Evolutionary conservation across 805 yeast genomes (phyloP).

Genomic region (Candida stauntonica): DNA sequence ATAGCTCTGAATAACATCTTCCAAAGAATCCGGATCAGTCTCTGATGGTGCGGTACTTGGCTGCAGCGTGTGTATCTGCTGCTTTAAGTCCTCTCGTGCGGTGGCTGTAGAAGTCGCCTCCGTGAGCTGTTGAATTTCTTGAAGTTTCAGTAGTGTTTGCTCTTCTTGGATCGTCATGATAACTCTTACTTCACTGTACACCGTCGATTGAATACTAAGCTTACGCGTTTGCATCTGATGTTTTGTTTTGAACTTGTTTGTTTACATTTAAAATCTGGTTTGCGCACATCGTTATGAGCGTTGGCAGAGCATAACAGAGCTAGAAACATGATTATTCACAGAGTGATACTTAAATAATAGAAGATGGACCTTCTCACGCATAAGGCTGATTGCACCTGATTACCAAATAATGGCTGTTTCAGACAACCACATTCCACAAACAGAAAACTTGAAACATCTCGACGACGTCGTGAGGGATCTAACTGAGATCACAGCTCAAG

Average conservation of each 20-base stretch:
- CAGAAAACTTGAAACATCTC: constrained; percentile 23
- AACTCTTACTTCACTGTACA: constrained; percentile 4
- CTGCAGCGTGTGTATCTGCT: constrained; percentile 10
- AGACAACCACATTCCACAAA: constrained; percentile 22
- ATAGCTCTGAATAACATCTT: constrained; percentile 34
- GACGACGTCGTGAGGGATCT: constrained; percentile 14
- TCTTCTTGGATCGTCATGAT: not conserved
- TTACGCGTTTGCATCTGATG: not conserved
- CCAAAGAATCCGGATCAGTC: constrained; percentile 30
- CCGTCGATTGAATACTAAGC: no score
- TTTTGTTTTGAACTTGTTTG: constrained; percentile 5
- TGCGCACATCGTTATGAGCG: constrained; percentile 1
- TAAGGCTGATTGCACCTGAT: not conserved
- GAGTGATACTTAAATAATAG: not conserved
- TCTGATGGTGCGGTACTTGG: constrained; percentile 7
- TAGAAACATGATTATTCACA: not conserved
- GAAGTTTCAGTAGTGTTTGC: not conserved
- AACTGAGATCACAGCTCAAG: constrained; percentile 1
- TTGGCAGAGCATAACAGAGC: not conserved
- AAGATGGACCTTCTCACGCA: no score
- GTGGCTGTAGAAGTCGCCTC: constrained; percentile 1
- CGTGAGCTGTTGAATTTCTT: not conserved
- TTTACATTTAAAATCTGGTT: constrained; percentile 4
- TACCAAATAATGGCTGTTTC: constrained; percentile 9
- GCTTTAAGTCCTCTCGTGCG: constrained; percentile 4